Base-by-base conservation (phyloP, 306 rosid species). In the Spatholobus suberectus region DNA sequence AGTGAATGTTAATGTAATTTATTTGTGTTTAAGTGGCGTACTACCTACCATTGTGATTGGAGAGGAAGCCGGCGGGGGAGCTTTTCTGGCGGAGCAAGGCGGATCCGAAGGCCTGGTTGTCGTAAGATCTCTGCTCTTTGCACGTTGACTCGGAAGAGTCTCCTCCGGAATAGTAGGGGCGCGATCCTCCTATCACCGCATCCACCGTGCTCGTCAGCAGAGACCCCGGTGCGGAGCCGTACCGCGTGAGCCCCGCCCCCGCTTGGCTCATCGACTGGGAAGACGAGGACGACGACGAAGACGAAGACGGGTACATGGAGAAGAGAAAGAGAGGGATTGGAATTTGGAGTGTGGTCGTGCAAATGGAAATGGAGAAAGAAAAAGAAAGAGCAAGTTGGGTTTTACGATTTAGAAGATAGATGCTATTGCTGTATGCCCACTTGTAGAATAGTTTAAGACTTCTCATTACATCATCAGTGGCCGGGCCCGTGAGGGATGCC, bases 61-160 rank as follows among this genome's bases (percentile, higher is more conserved):
- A 70, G 66, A 90, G 87, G 76, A 96, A 92, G 17, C 94, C 98
- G 18, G 99, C 95, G 15, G 99, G 99, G 4, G 99, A 92, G 88
- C 99, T 96, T 78, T 87, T 88, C 92, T 96, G 99, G 29, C 99
- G 93, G 41, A 92, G 81, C 88, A 94, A 76, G 72, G 90, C 76
- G 3, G 91, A 85, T 47, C 68, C 85, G 15, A 8, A 73, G 80
- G 75, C 57, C 6, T 35, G 75, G 7, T 37, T 71, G 34, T 73
- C 10, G 17, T 23, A 65, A 5, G 87, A 59, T 7, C 81, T 44
- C 55, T 83, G 41, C 11, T 82, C 84, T 21, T 84, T 74, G 49
- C 37, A 66, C 51, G 8, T 81, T 47, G 78, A 85, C 86, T 84
- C 62, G 4, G 11, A 84, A 61, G 78, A 89, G 84, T 86, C 77